Conservation (phyloP, 177 flowering plant species). For the Telopea speciosissima region DNA sequence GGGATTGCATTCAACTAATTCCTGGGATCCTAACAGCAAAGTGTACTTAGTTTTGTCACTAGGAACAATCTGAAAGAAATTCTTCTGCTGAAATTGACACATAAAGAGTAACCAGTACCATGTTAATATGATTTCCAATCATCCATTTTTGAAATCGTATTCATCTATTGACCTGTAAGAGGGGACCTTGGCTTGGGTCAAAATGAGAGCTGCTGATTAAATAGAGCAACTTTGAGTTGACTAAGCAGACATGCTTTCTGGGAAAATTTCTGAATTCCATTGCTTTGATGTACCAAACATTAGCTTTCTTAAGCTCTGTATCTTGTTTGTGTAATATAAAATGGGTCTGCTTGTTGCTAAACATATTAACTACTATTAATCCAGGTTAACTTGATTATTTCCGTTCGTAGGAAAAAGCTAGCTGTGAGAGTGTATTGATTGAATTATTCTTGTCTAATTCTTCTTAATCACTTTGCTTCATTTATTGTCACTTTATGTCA, state of each 20-base stretch:
- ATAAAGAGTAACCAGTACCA: not conserved
- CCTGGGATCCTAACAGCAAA: not conserved
- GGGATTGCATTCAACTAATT: not conserved
- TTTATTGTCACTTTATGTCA: constrained; percentile 18
- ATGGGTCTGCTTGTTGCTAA: not conserved
- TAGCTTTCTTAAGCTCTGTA: not conserved
- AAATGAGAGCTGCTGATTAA: not conserved
- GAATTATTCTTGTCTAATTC: too few relatives aligned
- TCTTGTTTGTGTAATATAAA: not conserved
- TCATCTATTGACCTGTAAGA: not conserved
- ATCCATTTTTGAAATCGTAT: too few relatives aligned
- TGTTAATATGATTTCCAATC: too few relatives aligned
- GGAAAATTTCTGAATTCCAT: not conserved
- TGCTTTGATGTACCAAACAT: not conserved
- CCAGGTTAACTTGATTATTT: not conserved
- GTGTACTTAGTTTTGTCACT: not conserved
- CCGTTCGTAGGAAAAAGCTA: not conserved
- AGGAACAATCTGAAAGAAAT: not conserved
- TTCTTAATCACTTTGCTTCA: not conserved
- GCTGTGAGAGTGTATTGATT: not conserved
- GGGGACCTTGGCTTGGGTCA: not conserved
- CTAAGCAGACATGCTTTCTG: not conserved
- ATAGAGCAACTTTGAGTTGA: not conserved
- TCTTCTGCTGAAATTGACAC: not conserved
- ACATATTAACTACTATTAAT: not conserved